Conservation (phyloP, 1,139 yeast genomes). For the Yamadazyma blattariae region DNA sequence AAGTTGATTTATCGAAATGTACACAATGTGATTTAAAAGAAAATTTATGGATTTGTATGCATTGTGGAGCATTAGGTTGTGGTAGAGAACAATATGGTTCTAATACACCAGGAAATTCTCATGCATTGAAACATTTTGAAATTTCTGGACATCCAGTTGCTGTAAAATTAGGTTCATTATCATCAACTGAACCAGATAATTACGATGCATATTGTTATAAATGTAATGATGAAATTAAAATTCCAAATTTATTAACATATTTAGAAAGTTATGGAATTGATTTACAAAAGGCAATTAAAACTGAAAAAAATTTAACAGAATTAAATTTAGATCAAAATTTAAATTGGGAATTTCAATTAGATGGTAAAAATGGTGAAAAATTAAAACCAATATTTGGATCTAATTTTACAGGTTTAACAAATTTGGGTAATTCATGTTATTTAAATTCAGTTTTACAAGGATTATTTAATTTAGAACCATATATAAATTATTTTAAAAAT, state of each 20-base stretch:
- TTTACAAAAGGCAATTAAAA: slow-evolving; percentile 51
- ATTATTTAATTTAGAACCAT: slow-evolving; percentile 39
- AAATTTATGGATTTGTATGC: slow-evolving; percentile 85
- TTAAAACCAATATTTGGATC: slow-evolving; percentile 65
- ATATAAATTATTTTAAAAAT: slow-evolving; percentile 33
- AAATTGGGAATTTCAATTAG: slow-evolving; percentile 89
- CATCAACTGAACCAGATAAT: slow-evolving; percentile 49
- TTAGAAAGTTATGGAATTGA: slow-evolving; percentile 70
- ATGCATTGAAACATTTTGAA: slow-evolving; percentile 73
- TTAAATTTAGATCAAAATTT: slow-evolving; percentile 88
- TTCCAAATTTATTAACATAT: slow-evolving; percentile 53
- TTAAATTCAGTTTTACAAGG: slow-evolving; percentile 78
- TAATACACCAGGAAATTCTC: slow-evolving; percentile 87
- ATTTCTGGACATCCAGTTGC: slow-evolving; percentile 70
- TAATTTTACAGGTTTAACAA: slow-evolving; percentile 76
- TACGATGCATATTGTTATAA: slow-evolving; percentile 85
- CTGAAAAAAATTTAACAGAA: slow-evolving; percentile 86
- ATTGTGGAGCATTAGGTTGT: slow-evolving; percentile 89
- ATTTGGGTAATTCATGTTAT: slow-evolving; percentile 92
- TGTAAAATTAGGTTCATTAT: slow-evolving; percentile 84
- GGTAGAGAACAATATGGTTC: slow-evolving; percentile 88
- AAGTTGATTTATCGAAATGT: slow-evolving; percentile 48
- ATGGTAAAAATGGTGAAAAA: slow-evolving; percentile 66
- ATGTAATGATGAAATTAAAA: slow-evolving; percentile 86
- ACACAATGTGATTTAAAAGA: slow-evolving; percentile 57